Base-by-base conservation (phyloP, 139 green algal species). In the Nannochloris sp. region DNA sequence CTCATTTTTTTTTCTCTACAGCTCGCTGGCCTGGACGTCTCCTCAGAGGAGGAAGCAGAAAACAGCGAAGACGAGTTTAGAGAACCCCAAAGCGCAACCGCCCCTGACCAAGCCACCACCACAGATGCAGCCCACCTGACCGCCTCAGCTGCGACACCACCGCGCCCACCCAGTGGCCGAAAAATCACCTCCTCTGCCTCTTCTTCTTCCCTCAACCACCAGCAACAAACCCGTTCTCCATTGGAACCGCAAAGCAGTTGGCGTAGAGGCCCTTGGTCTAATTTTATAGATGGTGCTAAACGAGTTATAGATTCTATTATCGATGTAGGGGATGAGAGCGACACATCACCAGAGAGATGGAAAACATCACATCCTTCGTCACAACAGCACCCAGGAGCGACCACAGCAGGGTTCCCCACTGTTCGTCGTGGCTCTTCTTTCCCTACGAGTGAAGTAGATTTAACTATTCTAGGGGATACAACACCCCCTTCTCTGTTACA, bases 251-350 rank as follows among this genome's bases (percentile, higher is more conserved):
- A n/a, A n/a, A n/a, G n/a, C n/a, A n/a, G n/a, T n/a, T n/a, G n/a
- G n/a, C n/a, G 25, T 23, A 64, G 25, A 25, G 47, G 47, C 12
- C 47, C 47, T 33, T 64, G 56, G 56, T 30, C 19, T 30, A 24
- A 25, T 19, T 48, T 64, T 25, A 23, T 64, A 12, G 46, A 12
- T 30, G 56, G 56, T 57, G 56, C 56, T 48, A 55, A 25, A 9
- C 45, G 23, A 25, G 14, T 64, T 10, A 54, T 64, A 14, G 56
- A 64, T 0, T 23, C 36, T 32, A 54, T 64, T 56, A 25, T 64
- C 14, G 56, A 64, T 64, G 4, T 64, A 2, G 56, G 46, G n/a
- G 36, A 47, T 30, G 37, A 48, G 29, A 23, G 32, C 1, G 23
- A 19, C 0, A 13, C 19, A n/a, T 64, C 56, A 32, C 23, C 30